A percentile compares a stretch with the other conserved stretches of the same genome.
These are phyloP conservation scores for Fusarium aywerte DNA, from an alignment of 2,329 filamentous ascomycete genomes.

Conservation along the genomic window DNA sequence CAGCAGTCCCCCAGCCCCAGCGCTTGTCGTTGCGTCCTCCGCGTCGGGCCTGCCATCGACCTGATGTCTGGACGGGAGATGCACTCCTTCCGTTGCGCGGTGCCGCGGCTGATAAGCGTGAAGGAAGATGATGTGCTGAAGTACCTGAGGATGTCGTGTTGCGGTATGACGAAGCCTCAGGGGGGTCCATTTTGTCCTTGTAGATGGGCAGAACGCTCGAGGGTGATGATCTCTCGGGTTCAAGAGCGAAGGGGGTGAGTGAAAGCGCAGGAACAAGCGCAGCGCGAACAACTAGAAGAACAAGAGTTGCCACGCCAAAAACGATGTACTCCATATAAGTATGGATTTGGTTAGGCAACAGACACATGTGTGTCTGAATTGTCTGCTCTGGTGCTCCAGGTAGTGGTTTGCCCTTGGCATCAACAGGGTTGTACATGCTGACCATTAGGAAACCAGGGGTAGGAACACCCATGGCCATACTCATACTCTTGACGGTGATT, in stretches of 20 bases:
- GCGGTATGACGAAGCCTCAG: slow-evolving; percentile 39
- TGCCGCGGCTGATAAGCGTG: slow-evolving; percentile 38
- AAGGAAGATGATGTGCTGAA: slow-evolving; percentile 41
- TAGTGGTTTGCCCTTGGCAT: slow-evolving; percentile 64
- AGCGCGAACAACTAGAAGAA: slow-evolving; percentile 63
- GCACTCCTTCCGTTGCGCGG: slow-evolving; percentile 36
- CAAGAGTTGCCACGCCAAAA: slow-evolving; percentile 65
- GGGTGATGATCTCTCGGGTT: slow-evolving; percentile 48
- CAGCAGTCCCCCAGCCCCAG: slow-evolving; percentile 60
- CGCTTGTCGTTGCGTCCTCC: slow-evolving; percentile 42
- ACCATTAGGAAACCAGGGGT: slow-evolving; percentile 88
- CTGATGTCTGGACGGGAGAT: slow-evolving; percentile 34
- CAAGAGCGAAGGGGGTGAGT: slow-evolving; percentile 65
- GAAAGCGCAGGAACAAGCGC: slow-evolving; percentile 66
- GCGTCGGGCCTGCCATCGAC: slow-evolving; percentile 45
- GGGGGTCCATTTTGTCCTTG: slow-evolving; percentile 65
- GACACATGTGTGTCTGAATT: slow-evolving; percentile 87
- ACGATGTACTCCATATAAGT: slow-evolving; percentile 84
- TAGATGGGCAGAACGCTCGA: slow-evolving; percentile 55
- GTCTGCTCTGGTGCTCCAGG: slow-evolving; percentile 63
- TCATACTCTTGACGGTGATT: slow-evolving; percentile 95
- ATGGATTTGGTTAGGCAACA: slow-evolving; percentile 86
- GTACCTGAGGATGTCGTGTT: slow-evolving; percentile 42
- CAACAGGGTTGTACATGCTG: slow-evolving; percentile 92
- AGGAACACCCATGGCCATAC: slow-evolving; percentile 95